Evolutionary conservation across 2,329 filamentous ascomycete genomes (phyloP), one percentile per base, ranked within the genome.

Genomic region (Trichoderma cornu-damae): DNA sequence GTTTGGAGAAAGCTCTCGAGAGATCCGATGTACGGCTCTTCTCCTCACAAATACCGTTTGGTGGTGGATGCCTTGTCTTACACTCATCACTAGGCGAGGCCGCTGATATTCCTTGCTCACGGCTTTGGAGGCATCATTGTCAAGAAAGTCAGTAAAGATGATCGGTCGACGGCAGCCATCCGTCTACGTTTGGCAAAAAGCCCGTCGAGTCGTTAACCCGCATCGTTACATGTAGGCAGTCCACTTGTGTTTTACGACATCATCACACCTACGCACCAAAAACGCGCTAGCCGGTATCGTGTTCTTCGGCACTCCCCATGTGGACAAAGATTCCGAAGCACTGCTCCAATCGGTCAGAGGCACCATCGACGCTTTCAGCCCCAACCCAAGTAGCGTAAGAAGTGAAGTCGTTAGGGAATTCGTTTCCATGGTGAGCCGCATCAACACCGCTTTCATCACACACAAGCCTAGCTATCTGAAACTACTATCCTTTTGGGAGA

Each of bases 231-330:
- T 47, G 6, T 30, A 61, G 59, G 60, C 60, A 18, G 40, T 61
- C 22, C 53, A 60, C 20, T 22, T 61, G 14, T 57, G 58, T 20
- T 53, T 49, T 6, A n/a, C 40, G 35, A 48, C 11, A 3, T 49
- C 4, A 30, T 32, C 11, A 18, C 62, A 60, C 16, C 61, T 56
- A 7, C 20, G 37, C 20, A 47, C 60, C n/a, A 47, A 55, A 16
- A 60, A 60, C 7, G 59, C 59, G 6, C 32, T 59, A 7, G 44
- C 44, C 1, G 63, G 63, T 4, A 42, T 66, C 5, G 57, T 65
- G 9, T 67, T 65, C 46, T 24, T 67, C 9, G 65, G 63, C 18
- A 67, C 65, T 2, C 61, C 65, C 6, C 65, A 67, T 53, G 53
- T 59, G 7, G 51, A 57, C 16, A 62, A 43, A 14, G 60, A 64